Evolutionary conservation across 257 asterid genomes (phyloP).

Genomic region (Petrea volubilis): DNA sequence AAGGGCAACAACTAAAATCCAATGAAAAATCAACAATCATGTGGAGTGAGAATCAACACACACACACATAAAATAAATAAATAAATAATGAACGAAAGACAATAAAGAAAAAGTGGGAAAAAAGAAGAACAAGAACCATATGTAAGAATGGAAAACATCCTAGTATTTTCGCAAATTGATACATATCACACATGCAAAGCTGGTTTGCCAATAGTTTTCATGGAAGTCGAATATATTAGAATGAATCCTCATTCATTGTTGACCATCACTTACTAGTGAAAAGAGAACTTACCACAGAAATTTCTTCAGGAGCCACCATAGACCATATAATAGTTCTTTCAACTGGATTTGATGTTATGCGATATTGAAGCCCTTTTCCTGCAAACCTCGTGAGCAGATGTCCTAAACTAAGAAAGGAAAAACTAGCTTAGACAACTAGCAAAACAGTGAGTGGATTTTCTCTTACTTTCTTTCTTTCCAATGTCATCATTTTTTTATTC

Average conservation of each 20-base stretch:
- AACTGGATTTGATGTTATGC: constrained; percentile 69
- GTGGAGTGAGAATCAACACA: background rate
- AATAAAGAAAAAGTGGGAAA: no score
- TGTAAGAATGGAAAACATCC: background rate
- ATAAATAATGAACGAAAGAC: no score
- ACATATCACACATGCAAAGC: background rate
- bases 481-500: no score
- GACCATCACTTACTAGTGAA: constrained; percentile 29
- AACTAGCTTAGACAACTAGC: constrained; percentile 30
- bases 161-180: background rate
- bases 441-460: constrained; percentile 1
- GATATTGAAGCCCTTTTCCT: constrained; percentile 79
- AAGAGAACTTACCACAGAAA: constrained; percentile 52
- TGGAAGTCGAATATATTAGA: constrained; percentile 10
- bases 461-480: no score
- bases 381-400: constrained; percentile 80
- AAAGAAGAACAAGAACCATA: background rate
- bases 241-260: background rate
- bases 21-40: constrained; percentile 4
- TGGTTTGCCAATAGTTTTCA: background rate
- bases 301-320: constrained; percentile 72
- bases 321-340: constrained; percentile 80
- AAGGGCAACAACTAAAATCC: constrained; percentile 10
- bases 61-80: no score
- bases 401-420: constrained; percentile 57